Conservation (phyloP, 345 rosid species). For the Bruguiera gymnorhiza region DNA sequence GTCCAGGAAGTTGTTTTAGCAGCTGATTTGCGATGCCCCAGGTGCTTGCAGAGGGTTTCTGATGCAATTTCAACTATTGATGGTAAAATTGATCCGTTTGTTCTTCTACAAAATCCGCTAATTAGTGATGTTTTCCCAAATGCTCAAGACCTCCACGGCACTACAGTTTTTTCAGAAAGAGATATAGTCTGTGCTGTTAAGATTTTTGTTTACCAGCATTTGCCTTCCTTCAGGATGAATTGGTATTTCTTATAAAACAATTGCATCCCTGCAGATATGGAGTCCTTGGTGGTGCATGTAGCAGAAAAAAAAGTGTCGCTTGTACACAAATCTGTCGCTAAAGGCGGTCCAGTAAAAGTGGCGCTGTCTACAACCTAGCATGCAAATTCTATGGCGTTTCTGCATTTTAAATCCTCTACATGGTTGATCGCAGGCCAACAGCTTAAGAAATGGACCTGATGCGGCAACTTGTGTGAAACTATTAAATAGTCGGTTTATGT, state of each 20-base stretch:
- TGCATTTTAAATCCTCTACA: neutral
- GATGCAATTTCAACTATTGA: slow-evolving; percentile 28
- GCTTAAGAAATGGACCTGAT: too few species aligned
- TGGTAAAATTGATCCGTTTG: slow-evolving; percentile 9
- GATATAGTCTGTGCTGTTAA: neutral
- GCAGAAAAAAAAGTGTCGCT: slow-evolving; percentile 28
- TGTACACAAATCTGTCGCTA: slow-evolving; percentile 9
- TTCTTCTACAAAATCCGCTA: neutral
- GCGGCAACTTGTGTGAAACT: too few species aligned
- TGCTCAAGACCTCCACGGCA: neutral
- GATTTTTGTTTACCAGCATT: neutral
- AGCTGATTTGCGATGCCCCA: slow-evolving; percentile 28
- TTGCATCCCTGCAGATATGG: slow-evolving; percentile 20
- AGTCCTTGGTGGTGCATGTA: slow-evolving; percentile 21
- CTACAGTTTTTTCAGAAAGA: neutral
- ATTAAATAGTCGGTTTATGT: too few species aligned
- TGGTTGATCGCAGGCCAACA: too few species aligned
- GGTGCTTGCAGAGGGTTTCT: slow-evolving; percentile 25
- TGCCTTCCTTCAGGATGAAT: neutral
- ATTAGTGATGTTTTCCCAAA: neutral
- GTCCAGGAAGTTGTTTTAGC: slow-evolving; percentile 27
- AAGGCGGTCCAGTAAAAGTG: neutral
- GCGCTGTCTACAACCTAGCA: neutral
- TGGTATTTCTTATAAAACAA: too few species aligned
- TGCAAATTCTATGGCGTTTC: neutral